phyloP scores from a whole-genome alignment of 139 green algal genomes.

The Diplosphaera chodatii region DNA sequence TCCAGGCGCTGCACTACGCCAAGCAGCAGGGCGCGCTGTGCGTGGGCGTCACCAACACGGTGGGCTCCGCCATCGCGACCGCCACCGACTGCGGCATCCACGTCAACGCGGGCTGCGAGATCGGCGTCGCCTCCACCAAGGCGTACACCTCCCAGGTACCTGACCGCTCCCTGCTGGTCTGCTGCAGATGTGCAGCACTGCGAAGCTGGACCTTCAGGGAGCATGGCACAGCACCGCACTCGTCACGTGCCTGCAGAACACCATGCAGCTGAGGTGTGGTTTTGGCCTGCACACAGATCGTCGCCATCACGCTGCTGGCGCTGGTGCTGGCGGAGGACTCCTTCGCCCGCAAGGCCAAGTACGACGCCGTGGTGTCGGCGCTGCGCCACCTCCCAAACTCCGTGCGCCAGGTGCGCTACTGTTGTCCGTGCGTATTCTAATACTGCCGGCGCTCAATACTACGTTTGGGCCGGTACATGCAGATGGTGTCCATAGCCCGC shows the following conservation, averaged over 20 bases:
- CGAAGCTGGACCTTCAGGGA: no score
- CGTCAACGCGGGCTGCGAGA: conserved; percentile 72
- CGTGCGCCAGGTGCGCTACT: conserved; percentile 18
- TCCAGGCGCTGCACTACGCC: conserved; percentile 47
- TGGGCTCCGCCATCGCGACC: conserved; percentile 67
- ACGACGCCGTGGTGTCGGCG: conserved; percentile 55
- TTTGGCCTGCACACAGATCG: conserved; percentile 36
- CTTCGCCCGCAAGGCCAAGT: conserved; percentile 31
- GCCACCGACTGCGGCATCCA: conserved; percentile 68
- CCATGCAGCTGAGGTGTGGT: no score
- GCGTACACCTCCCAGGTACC: conserved; percentile 38
- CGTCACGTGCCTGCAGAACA: no score
- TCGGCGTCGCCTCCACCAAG: conserved; percentile 74
- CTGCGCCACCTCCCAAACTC: conserved; percentile 50
- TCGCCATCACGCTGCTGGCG: conserved; percentile 62
- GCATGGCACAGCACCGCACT: no score
- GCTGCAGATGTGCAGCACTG: no score
- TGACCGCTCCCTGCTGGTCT: no score
- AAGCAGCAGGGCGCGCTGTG: conserved; percentile 59
- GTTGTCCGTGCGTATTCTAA: no score
- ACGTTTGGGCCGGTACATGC: no score
- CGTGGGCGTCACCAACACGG: conserved; percentile 76
- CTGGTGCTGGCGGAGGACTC: conserved; percentile 60
- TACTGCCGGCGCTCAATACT: no score
- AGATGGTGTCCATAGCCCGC: no score